A percentile compares a stretch with the other conserved stretches of the same genome.
phyloP scores from a whole-genome alignment of 2,329 filamentous ascomycete genomes.

The Pseudofabraea citricarpa region DNA sequence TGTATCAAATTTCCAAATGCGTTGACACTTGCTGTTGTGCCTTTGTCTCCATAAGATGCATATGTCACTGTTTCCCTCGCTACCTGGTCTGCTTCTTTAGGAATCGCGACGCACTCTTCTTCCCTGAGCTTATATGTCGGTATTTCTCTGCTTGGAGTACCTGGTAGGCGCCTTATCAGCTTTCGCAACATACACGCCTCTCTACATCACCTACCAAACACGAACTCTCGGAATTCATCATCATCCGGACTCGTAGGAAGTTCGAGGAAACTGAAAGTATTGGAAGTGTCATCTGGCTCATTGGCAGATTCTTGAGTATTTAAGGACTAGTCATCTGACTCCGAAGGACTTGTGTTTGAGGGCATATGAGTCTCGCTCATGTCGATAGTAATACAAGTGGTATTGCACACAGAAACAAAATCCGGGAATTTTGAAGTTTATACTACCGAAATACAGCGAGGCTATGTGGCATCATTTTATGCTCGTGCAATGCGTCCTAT shows the following conservation, averaged over 20 bases:
- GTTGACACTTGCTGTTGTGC: neutral
- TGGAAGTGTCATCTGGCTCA: neutral
- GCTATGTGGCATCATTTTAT: too few relatives aligned
- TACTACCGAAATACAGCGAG: too few relatives aligned
- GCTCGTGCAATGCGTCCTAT: too few relatives aligned
- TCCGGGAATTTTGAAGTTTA: too few relatives aligned
- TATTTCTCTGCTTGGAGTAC: neutral
- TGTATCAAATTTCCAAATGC: neutral
- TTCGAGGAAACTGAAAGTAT: neutral
- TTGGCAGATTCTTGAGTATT: neutral
- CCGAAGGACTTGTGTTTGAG: neutral
- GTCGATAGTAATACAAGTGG: neutral
- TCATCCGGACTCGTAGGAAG: neutral
- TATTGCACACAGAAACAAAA: neutral
- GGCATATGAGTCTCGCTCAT: neutral
- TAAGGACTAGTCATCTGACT: neutral
- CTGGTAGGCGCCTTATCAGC: neutral
- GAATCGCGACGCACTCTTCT: neutral
- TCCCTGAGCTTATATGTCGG: neutral
- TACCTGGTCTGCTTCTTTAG: neutral
- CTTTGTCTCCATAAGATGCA: neutral
- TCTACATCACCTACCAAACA: neutral
- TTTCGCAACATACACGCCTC: neutral
- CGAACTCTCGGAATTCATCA: neutral
- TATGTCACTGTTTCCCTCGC: neutral